Conservation (phyloP, 23 red algal genomes). For the Gracilaria domingensis region DNA sequence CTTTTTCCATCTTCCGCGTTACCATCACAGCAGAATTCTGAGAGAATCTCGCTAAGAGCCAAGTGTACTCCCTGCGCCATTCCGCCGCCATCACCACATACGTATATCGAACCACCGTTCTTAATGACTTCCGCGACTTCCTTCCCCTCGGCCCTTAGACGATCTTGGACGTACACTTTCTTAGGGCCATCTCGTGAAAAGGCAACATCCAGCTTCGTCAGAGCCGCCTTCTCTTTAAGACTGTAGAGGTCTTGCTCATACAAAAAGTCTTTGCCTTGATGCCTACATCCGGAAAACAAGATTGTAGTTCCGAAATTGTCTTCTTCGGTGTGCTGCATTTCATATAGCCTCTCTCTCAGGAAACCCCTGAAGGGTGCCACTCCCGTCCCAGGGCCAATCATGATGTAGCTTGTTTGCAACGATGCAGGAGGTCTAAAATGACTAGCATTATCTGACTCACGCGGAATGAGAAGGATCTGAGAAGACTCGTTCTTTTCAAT, state of each 20-base stretch:
- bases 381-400: conserved; percentile 99
- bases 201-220: conserved; percentile 74
- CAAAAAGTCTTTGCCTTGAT: conserved; percentile 84
- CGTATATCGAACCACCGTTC: conserved; percentile 82
- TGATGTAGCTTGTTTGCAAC: conserved; percentile 73
- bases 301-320: conserved; percentile 42
- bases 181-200: conserved; percentile 81
- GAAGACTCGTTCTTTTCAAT: not conserved
- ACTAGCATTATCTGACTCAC: conserved; percentile 58
- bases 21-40: conserved; percentile 47
- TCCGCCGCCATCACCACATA: conserved; percentile 90
- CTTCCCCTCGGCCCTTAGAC: conserved; percentile 39
- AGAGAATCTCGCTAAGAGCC: conserved; percentile 64
- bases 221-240: conserved; percentile 14
- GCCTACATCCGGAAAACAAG: conserved; percentile 92
- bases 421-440: conserved; percentile 81
- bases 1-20: conserved; percentile 49
- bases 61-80: conserved; percentile 93
- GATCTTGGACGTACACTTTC: conserved; percentile 89
- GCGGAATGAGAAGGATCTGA: conserved; percentile 38
- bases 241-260: conserved; percentile 73
- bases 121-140: conserved; percentile 77
- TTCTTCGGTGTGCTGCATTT: conserved; percentile 6
- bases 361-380: conserved; percentile 73
- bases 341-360: conserved; percentile 45